phyloP scores from a whole-genome alignment of 176 grass and related monocot genomes.

The Elaeis guineensis region DNA sequence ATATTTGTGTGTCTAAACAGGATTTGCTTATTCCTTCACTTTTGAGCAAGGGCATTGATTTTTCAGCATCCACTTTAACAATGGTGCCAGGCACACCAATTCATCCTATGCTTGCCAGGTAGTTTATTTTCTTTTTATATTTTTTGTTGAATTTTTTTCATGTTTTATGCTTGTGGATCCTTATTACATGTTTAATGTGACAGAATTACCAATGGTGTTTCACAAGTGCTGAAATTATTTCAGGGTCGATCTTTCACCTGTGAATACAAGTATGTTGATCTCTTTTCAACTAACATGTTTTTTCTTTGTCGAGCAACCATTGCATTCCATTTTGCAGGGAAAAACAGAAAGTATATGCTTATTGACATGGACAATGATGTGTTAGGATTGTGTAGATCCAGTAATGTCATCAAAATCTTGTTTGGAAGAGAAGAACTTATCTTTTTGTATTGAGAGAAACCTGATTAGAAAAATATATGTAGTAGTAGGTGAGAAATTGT shows the following conservation, averaged over 20 bases:
- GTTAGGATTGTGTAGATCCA: no score
- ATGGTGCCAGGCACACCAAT: slow-evolving; percentile 90
- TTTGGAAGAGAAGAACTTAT: no score
- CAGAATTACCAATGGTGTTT: slow-evolving; percentile 87
- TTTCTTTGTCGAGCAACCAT: no score
- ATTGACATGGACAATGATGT: no score
- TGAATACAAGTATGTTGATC: slow-evolving; percentile 85
- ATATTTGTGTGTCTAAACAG: slow-evolving; percentile 33
- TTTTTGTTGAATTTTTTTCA: not conserved
- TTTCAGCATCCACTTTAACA: slow-evolving; percentile 53
- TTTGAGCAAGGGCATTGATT: slow-evolving; percentile 62
- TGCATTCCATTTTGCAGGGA: no score
- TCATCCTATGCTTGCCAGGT: slow-evolving; percentile 94
- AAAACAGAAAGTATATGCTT: no score
- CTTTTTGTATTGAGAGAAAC: no score
- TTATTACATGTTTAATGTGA: slow-evolving; percentile 16
- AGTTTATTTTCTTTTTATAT: slow-evolving; percentile 9
- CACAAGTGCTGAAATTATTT: slow-evolving; percentile 63
- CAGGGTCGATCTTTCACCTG: slow-evolving; percentile 83
- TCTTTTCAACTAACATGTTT: slow-evolving; percentile 6
- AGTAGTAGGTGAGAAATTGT: no score
- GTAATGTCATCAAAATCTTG: no score
- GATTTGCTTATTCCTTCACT: slow-evolving; percentile 83
- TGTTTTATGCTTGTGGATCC: slow-evolving; percentile 17
- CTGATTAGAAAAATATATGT: no score